These are phyloP conservation scores for Tilletia caries DNA, from an alignment of 1,284 basidiomycete species.

Conservation along the genomic window DNA sequence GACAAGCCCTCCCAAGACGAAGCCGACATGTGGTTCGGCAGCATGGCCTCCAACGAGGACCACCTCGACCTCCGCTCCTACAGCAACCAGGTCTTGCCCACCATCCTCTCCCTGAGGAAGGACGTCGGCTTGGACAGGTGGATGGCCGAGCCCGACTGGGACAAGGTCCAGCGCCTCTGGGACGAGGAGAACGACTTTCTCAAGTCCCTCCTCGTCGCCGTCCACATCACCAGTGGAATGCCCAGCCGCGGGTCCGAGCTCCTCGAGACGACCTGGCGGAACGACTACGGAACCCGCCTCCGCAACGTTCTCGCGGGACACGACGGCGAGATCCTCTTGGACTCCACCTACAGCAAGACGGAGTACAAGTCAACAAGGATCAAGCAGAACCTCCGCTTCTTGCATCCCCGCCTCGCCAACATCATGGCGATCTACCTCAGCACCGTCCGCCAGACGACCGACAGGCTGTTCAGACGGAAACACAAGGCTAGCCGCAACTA, in stretches of 20 bases:
- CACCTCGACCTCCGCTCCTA: background rate
- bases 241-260: background rate
- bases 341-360: background rate
- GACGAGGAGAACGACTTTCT: background rate
- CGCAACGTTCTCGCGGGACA: background rate
- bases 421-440: background rate
- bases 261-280: background rate
- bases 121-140: no score
- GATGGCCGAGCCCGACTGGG: no score
- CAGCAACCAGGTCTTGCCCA: no score
- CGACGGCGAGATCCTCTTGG: background rate
- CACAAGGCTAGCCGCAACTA: background rate
- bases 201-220: background rate
- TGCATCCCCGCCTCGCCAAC: background rate
- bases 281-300: background rate
- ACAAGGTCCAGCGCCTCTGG: background rate
- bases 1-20: background rate
- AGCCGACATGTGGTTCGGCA: background rate
- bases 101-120: no score
- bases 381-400: background rate
- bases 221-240: background rate
- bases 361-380: background rate
- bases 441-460: background rate
- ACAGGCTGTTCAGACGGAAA: background rate
- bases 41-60: background rate